Conservation (phyloP, 768 basidiomycete species). For the Leucogyrophana mollusca region DNA sequence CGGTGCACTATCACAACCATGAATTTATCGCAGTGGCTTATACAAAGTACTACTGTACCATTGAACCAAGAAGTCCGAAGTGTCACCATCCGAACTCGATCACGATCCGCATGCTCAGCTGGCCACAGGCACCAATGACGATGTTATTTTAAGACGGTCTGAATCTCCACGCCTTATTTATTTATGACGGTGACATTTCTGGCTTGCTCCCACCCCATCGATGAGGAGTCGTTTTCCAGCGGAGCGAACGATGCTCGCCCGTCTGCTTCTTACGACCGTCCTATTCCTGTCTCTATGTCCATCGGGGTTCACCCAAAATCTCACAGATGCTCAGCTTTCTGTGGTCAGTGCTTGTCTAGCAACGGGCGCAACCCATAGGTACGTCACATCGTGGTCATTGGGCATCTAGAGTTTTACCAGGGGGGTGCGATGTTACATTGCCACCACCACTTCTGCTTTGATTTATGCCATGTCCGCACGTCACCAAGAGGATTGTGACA, state of each 20-base stretch:
- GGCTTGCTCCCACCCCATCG: neutral
- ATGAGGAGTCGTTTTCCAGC: neutral
- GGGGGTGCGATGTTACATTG: no score
- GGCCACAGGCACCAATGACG: neutral
- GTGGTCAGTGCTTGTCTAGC: conserved; percentile 35
- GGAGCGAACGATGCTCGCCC: neutral
- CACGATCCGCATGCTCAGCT: no score
- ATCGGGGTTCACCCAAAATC: conserved; percentile 29
- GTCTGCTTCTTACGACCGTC: conserved; percentile 4
- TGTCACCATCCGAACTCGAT: no score
- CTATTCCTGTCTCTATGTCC: neutral
- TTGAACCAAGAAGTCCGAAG: no score
- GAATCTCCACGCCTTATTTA: no score
- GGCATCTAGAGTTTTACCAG: neutral
- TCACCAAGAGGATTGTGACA: neutral
- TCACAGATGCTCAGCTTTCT: conserved; percentile 35
- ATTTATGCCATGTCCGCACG: neutral
- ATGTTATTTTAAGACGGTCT: conserved; percentile 7
- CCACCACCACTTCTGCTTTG: no score
- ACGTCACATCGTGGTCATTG: conserved; percentile 6
- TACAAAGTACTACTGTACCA: no score
- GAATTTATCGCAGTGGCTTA: no score
- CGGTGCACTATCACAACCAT: no score
- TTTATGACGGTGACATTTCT: no score
- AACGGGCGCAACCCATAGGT: conserved; percentile 43